Evolutionary conservation across 768 basidiomycete species (phyloP).

Genomic region (Lactarius tabidus): DNA sequence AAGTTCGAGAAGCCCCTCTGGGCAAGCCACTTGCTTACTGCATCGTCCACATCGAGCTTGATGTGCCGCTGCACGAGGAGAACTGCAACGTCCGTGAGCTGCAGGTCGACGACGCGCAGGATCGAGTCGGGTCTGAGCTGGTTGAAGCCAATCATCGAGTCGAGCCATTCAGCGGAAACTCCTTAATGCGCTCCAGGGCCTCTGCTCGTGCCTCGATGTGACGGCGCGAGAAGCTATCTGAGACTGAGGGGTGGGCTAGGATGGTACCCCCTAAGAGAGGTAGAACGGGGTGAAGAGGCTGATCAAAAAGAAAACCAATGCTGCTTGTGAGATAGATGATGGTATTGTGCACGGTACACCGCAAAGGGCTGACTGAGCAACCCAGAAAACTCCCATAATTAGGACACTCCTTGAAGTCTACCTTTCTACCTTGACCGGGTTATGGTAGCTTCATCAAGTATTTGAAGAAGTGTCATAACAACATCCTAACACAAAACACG

Average conservation of each 20-base stretch:
- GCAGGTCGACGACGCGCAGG: conserved; percentile 71
- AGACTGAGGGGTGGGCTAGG: conserved; percentile 63
- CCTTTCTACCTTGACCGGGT: conserved; percentile 91
- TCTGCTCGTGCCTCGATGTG: conserved; percentile 54
- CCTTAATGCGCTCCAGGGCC: conserved; percentile 70
- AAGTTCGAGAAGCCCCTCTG: conserved; percentile 75
- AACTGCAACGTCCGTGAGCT: conserved; percentile 67
- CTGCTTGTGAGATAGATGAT: conserved; percentile 91
- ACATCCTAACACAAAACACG: conserved; percentile 53
- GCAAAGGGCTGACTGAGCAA: not conserved
- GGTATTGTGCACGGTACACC: conserved; percentile 61
- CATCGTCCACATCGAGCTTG: conserved; percentile 60
- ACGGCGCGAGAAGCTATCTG: conserved; percentile 54
- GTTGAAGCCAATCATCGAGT: conserved; percentile 87
- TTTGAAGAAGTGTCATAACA: conserved; percentile 84
- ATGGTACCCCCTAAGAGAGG: conserved; percentile 49
- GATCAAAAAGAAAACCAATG: conserved; percentile 42
- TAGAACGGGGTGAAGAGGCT: not conserved
- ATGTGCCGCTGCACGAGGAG: conserved; percentile 65
- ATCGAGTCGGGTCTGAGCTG: conserved; percentile 74
- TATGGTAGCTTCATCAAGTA: conserved; percentile 84
- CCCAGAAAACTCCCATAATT: not conserved
- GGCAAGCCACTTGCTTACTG: conserved; percentile 65
- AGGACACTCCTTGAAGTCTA: conserved; percentile 74
- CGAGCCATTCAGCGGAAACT: conserved; percentile 91